Evolutionary conservation across 176 grass and related monocot genomes (phyloP).

Genomic region (Carex cristatella): DNA sequence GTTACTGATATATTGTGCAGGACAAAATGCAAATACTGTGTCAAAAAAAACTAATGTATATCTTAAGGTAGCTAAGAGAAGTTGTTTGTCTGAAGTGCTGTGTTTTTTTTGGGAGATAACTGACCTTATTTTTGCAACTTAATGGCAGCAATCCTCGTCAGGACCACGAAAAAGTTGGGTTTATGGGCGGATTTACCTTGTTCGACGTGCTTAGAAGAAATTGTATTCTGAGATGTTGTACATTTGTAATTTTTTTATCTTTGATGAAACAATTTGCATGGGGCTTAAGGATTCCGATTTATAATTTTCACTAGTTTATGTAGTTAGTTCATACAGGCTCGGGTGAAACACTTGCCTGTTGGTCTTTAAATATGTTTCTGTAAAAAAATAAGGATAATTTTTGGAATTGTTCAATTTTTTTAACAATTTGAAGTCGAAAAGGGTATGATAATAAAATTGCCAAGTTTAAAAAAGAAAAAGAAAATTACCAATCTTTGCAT

Average conservation of each 20-base stretch:
- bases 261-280: conserved; percentile 5
- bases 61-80: background rate
- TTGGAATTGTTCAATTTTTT: background rate
- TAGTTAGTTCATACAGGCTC: background rate
- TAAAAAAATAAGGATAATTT: background rate
- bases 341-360: background rate
- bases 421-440: background rate
- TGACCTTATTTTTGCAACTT: conserved; percentile 2
- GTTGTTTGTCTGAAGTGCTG: background rate
- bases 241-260: background rate
- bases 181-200: conserved; percentile 84
- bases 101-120: background rate
- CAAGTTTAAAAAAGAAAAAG: background rate
- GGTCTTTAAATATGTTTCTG: background rate
- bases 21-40: background rate
- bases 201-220: conserved; percentile 22
- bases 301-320: background rate
- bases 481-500: background rate
- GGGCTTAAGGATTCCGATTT: background rate
- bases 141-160: conserved; percentile 50
- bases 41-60: background rate
- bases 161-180: conserved; percentile 64
- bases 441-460: background rate
- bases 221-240: conserved; percentile 13
- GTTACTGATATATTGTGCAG: background rate